These are phyloP conservation scores for Gossypium raimondii DNA, from an alignment of 345 rosid genomes.

Conservation along the genomic window DNA sequence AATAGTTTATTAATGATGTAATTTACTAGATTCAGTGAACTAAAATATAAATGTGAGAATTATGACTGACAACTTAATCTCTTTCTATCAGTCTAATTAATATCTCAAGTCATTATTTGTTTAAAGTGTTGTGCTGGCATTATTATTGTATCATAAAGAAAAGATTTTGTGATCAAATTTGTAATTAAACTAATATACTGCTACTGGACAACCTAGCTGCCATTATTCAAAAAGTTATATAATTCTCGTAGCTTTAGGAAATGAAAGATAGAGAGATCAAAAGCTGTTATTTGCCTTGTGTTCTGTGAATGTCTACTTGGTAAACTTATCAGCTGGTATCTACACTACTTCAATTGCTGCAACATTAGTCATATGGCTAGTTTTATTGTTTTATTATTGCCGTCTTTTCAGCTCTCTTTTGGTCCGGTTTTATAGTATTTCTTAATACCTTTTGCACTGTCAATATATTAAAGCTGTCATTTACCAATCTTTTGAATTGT, in stretches of 20 bases:
- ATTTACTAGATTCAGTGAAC: not conserved
- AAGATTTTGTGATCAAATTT: conserved; percentile 17
- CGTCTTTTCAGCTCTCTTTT: not conserved
- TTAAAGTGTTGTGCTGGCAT: not conserved
- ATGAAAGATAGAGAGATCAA: conserved; percentile 1
- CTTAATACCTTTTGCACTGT: not conserved
- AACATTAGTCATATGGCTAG: conserved; percentile 21
- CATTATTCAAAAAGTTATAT: conserved; percentile 15
- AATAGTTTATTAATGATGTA: no score
- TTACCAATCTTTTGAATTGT: not conserved
- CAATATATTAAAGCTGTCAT: not conserved
- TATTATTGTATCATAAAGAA: not conserved
- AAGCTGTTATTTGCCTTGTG: conserved; percentile 34
- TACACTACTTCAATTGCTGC: conserved; percentile 7
- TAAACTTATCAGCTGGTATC: not conserved
- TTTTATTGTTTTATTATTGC: not conserved
- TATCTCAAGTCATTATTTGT: no score
- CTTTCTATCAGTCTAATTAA: no score
- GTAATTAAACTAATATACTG: not conserved
- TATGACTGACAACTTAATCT: not conserved
- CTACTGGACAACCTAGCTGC: not conserved
- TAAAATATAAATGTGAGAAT: not conserved
- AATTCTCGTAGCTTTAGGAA: not conserved
- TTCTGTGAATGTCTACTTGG: conserved; percentile 29
- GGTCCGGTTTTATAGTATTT: not conserved